A percentile compares a stretch with the other conserved stretches of the same genome.
Conservation (phyloP, 306 rosid genomes). For the Ormosia emarginata region DNA sequence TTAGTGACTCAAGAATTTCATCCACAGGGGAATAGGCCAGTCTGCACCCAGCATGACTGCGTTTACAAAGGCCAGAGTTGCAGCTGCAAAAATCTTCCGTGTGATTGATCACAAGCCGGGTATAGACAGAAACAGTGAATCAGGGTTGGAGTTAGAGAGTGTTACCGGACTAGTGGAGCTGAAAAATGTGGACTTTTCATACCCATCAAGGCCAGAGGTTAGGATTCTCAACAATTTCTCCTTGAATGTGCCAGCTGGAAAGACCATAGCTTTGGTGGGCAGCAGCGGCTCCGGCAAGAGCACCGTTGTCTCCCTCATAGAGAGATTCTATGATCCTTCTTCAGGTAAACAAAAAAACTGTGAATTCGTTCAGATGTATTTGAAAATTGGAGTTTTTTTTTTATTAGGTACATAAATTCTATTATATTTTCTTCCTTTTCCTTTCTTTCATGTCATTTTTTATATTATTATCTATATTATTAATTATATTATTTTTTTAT, state of each 20-base stretch:
- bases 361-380: neutral
- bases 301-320: slow-evolving; percentile 86
- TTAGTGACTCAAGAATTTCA: neutral
- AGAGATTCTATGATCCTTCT: slow-evolving; percentile 84
- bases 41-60: slow-evolving; percentile 86
- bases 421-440: too few species aligned
- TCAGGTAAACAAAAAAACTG: slow-evolving; percentile 44
- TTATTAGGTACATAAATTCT: too few species aligned
- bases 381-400: neutral
- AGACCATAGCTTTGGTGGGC: slow-evolving; percentile 88
- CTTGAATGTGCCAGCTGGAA: slow-evolving; percentile 74
- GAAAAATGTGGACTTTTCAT: slow-evolving; percentile 69
- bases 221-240: slow-evolving; percentile 56
- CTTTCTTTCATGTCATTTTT: too few species aligned
- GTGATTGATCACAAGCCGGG: slow-evolving; percentile 78
- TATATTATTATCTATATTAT: too few species aligned
- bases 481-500: too few species aligned
- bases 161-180: slow-evolving; percentile 81
- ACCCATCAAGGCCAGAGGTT: slow-evolving; percentile 86
- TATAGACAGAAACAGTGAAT: slow-evolving; percentile 57
- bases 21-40: slow-evolving; percentile 67
- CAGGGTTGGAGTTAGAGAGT: slow-evolving; percentile 65
- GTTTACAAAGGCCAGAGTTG: slow-evolving; percentile 81
- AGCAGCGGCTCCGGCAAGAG: slow-evolving; percentile 96
- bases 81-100: slow-evolving; percentile 71